Evolutionary conservation across 768 basidiomycete species (phyloP).

Genomic region (Tulasnella sp.): DNA sequence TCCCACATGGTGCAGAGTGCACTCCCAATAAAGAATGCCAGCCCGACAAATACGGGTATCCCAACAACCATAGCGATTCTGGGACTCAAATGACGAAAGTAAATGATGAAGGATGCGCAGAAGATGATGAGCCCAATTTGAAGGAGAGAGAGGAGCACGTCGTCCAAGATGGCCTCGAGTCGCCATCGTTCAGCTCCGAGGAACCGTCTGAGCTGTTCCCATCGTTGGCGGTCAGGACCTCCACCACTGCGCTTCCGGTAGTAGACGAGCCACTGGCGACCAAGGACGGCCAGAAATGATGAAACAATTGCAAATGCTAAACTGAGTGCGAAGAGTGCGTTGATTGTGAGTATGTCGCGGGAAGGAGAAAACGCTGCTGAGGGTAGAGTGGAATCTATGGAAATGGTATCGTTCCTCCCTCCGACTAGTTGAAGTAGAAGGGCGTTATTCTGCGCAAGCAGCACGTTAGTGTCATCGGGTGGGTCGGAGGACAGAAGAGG

Average conservation of each 20-base stretch:
- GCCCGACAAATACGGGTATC: background rate
- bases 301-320: background rate
- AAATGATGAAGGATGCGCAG: background rate
- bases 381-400: background rate
- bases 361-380: background rate
- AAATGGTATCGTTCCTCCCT: background rate
- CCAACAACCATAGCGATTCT: background rate
- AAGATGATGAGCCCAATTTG: background rate
- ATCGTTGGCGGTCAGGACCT: background rate
- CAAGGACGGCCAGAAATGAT: background rate
- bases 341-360: background rate
- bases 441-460: background rate
- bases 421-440: background rate
- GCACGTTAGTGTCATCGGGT: background rate
- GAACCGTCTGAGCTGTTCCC: background rate
- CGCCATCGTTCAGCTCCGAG: background rate
- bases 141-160: background rate
- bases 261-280: background rate
- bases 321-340: background rate
- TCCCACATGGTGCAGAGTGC: background rate
- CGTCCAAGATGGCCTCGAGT: background rate
- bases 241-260: background rate
- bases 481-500: background rate
- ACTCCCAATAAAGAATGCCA: background rate
- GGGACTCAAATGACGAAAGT: background rate